Conservation (phyloP, 2,329 filamentous ascomycete genomes). For the Sporothrix brasiliensis region DNA sequence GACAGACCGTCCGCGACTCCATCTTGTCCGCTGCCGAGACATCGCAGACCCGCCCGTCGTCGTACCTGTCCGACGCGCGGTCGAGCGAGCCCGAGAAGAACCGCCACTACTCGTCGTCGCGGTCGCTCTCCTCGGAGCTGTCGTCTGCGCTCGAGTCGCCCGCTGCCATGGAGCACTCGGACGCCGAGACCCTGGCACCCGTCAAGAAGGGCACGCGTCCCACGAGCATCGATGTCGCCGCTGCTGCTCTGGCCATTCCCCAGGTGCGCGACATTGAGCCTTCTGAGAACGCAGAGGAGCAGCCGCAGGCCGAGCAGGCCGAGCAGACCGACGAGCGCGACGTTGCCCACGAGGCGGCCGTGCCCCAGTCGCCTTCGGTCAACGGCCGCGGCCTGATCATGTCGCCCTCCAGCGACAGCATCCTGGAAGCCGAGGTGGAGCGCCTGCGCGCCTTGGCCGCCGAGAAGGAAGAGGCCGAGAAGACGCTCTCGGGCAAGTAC, state of each 20-base stretch:
- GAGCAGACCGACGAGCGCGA: constrained; percentile 21
- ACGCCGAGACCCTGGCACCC: constrained; percentile 55
- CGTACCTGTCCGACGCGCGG: constrained; percentile 81
- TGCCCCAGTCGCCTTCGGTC: not conserved
- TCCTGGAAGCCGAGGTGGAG: constrained; percentile 66
- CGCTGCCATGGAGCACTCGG: constrained; percentile 64
- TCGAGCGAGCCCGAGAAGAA: constrained; percentile 70
- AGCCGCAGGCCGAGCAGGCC: not conserved
- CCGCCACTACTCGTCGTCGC: constrained; percentile 74
- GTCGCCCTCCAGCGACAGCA: constrained; percentile 11
- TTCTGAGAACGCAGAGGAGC: not conserved
- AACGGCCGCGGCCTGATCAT: constrained; percentile 20
- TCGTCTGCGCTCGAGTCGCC: constrained; percentile 82
- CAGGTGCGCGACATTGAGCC: constrained; percentile 4
- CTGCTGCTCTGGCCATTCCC: not conserved
- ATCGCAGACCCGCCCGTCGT: constrained; percentile 63
- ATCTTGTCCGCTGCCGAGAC: constrained; percentile 58
- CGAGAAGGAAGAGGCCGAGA: constrained; percentile 77
- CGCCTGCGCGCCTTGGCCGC: constrained; percentile 69
- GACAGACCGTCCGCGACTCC: constrained; percentile 55
- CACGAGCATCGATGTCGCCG: not conserved
- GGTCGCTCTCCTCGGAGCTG: constrained; percentile 90
- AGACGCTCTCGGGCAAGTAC: constrained; percentile 74
- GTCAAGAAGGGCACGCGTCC: constrained; percentile 25
- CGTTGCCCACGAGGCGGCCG: not conserved